phyloP scores from a whole-genome alignment of 2,329 filamentous ascomycete genomes.

The Phoma herbarum region DNA sequence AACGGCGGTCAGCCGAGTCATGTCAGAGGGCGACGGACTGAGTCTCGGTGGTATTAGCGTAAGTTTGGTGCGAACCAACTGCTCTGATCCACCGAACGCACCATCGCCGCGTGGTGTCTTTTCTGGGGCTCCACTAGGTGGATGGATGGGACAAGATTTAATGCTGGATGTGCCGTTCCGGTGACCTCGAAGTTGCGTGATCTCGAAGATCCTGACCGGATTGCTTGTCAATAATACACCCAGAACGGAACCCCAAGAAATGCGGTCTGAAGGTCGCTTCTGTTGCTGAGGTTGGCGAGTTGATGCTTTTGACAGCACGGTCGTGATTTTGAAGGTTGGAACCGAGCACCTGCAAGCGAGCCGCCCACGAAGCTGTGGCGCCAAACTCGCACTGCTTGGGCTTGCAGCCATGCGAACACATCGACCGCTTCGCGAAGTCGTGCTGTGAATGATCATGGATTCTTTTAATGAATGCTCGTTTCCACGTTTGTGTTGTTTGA shows the following conservation, averaged over 20 bases:
- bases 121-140: slow-evolving; percentile 11
- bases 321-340: background rate
- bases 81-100: slow-evolving; percentile 21
- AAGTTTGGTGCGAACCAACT: slow-evolving; percentile 13
- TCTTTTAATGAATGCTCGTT: background rate
- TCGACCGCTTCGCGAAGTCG: background rate
- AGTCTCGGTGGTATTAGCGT: slow-evolving; percentile 18
- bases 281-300: slow-evolving; percentile 11
- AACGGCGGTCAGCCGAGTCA: slow-evolving; percentile 24
- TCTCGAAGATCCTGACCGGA: slow-evolving; percentile 5
- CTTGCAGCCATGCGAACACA: slow-evolving; percentile 3
- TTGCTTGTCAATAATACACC: background rate
- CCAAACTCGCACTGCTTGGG: background rate
- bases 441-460: background rate
- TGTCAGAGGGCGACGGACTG: slow-evolving; percentile 16
- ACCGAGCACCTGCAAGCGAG: slow-evolving; percentile 2
- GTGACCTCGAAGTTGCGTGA: slow-evolving; percentile 10
- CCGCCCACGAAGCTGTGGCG: background rate
- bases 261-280: background rate
- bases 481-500: slow-evolving; percentile 4
- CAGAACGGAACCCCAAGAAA: background rate
- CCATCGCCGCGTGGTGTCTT: slow-evolving; percentile 21
- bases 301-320: background rate
- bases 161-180: slow-evolving; percentile 7
- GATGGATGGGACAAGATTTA: slow-evolving; percentile 3